phyloP scores from a whole-genome alignment of 1,284 basidiomycete genomes.

The Malassezia globosa region DNA sequence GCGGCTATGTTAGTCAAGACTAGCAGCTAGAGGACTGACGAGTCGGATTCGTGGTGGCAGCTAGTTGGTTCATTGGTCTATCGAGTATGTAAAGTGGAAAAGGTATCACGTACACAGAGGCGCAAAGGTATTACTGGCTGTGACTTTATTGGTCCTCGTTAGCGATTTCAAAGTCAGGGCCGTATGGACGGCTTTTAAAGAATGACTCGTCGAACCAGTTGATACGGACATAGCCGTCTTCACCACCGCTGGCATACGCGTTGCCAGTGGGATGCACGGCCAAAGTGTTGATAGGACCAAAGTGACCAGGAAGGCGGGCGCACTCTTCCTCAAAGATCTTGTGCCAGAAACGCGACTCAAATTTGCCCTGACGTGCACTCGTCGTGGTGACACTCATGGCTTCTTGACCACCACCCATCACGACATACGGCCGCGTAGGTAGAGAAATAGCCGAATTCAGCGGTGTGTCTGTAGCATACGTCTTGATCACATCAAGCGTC shows the following conservation, averaged over 20 bases:
- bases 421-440: conserved; percentile 64
- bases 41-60: too few relatives aligned
- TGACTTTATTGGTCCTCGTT: conserved; percentile 44
- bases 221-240: conserved; percentile 65
- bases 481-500: conserved; percentile 80
- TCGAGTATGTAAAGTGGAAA: too few relatives aligned
- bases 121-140: too few relatives aligned
- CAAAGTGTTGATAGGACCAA: conserved; percentile 95
- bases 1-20: too few relatives aligned
- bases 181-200: conserved; percentile 44
- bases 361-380: conserved; percentile 82
- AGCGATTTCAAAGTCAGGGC: conserved; percentile 39
- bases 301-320: conserved; percentile 63
- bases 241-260: conserved; percentile 83
- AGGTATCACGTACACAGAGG: too few relatives aligned
- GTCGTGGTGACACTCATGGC: conserved; percentile 97
- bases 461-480: conserved; percentile 82
- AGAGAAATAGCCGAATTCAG: conserved; percentile 86
- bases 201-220: conserved; percentile 46
- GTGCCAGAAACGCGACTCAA: conserved; percentile 98
- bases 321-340: conserved; percentile 96
- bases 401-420: conserved; percentile 86
- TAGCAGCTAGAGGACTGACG: too few relatives aligned
- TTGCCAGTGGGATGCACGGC: conserved; percentile 83
- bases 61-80: too few relatives aligned